Base-by-base conservation (phyloP, 2,329 filamentous ascomycete genomes). In the Capronia americana region DNA sequence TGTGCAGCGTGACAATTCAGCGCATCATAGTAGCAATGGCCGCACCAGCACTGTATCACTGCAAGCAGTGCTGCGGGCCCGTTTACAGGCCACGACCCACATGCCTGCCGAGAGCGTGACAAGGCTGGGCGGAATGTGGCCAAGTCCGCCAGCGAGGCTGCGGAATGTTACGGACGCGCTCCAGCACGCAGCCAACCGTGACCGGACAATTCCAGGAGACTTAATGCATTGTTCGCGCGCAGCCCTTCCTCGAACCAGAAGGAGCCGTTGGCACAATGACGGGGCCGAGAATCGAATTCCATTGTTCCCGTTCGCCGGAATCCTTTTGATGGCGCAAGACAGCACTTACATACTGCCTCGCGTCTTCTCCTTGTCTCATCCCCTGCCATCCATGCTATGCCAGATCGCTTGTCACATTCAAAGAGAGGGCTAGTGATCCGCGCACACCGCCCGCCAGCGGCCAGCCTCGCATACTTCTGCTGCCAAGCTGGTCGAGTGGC, bases 401-500 rank as follows among this genome's bases (percentile, higher is more conserved):
- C n/a, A n/a, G n/a, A n/a, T n/a, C n/a, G n/a, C n/a, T n/a, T n/a
- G 53, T 24, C 17, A 28, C 6, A 20, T n/a, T 28, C 24, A 24
- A 14, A 23, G 8, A 23, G 48, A 26, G 26, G 26, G 3, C 20
- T 8, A 26, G 48, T 53, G 48, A 53, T 17, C 48, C 23, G 23
- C 20, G 23, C 23, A 23, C 23, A 53, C 10, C 4, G 48, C 26
- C 26, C 26, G 20, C 48, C 48, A 53, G 26, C 20, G 23, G 26
- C 53, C 53, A 32, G 53, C 53, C 53, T 55, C 17, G 28, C 28
- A 34, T 24, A 34, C 7, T 32, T 55, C 28, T 24, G 48, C 26
- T 6, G 20, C 48, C 48, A 28, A 17, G 26, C 53, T 28, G 53
- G 10, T n/a, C 53, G 8, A 32, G 26, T 34, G 53, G 7, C 28